Evolutionary conservation across 2,329 filamentous ascomycete genomes (phyloP), one percentile per base, ranked within the genome.

Genomic region (Cordyceps cicadae): DNA sequence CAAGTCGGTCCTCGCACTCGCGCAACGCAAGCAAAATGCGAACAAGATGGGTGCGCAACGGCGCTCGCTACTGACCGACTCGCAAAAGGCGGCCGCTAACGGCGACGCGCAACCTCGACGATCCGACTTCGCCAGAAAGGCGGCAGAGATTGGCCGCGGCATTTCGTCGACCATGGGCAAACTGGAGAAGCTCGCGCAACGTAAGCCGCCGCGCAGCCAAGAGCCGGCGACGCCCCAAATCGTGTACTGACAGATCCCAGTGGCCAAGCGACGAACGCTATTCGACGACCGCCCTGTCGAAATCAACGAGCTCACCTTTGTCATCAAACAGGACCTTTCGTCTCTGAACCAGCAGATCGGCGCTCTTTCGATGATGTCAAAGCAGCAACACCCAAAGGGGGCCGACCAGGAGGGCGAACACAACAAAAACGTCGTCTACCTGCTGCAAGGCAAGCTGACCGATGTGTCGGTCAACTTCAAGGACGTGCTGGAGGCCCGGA

Each of bases 251-350:
- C 60, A 14, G 19, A 9, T 9, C 19, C 29, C 63, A 89, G 87
- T 99, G 71, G 94, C 94, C n/a, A 93, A 92, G 74, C 87, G 93
- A 70, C 95, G 96, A 76, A 96, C 94, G 11, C 86, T 99, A 49
- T 99, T 99, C 72, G 94, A 99, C 74, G 94, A 99, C 77, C 86
- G 90, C 71, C 92, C 94, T 0, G 90, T 97, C 60, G 94, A 99
- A 76, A 97, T 97, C 73, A 94, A 94, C 73, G 92, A 97, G 75
- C 85, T 97, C 72, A 97, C 92, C 8, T 97, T 92, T 70, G 89
- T 97, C 70, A 97, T 97, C 80, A 97, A 97, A 77, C 93, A 97
- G 79, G 93, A 97, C 70, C 84, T 97, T 57, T 90, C 91, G 1
- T 86, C 79, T 11, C 73, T 85, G 24, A 97, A 97, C 75, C 86